Evolutionary conservation across 768 basidiomycete genomes (phyloP), one percentile per base, ranked within the genome.

Genomic region (Tubosaeta sp.): DNA sequence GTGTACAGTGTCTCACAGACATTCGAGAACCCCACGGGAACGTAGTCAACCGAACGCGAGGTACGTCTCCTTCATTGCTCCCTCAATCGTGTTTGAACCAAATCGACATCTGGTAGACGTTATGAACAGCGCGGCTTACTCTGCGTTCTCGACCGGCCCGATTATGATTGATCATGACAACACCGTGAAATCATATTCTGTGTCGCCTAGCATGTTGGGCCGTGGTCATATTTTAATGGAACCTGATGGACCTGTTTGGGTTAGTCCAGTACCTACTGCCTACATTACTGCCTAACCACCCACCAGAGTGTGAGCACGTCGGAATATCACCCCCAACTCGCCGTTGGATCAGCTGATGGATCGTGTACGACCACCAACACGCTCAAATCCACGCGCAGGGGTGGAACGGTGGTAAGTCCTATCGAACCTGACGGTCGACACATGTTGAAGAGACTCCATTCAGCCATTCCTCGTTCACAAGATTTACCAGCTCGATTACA

Each of bases 401-500:
- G 87, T 42, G 86, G 86, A 13, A 73, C 78, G 1, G 85, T 89
- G 40, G 88, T 90, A 63, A 52, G 87, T 72, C 16, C 5, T 0
- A 42, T 18, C 7, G 11, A 13, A 0, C 22, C 7, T 11, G 2
- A 25, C 2, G 5, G n/a, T 8, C 25, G 34, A n/a, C 19, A 22
- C 29, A 13, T 4, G 6, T 21, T 56, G 48, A 48, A 32, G 14
- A 19, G 1, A 41, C 36, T 44, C 29, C 8, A 19, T 3, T 8
- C 44, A 90, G 86, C 86, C 88, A 0, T 86, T 88, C 60, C 82
- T 91, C 55, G 75, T 83, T 14, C 85, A 90, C 65, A 84, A 82
- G 66, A 76, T 95, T 16, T 96, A 82, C 60, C 88, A 90, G 62
- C 76, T 98, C 46, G 95, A 98, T 68, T 92, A 90, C 60, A 92